Conservation (phyloP, 148 eudicot genomes). For the Dysphania ambrosioides region DNA sequence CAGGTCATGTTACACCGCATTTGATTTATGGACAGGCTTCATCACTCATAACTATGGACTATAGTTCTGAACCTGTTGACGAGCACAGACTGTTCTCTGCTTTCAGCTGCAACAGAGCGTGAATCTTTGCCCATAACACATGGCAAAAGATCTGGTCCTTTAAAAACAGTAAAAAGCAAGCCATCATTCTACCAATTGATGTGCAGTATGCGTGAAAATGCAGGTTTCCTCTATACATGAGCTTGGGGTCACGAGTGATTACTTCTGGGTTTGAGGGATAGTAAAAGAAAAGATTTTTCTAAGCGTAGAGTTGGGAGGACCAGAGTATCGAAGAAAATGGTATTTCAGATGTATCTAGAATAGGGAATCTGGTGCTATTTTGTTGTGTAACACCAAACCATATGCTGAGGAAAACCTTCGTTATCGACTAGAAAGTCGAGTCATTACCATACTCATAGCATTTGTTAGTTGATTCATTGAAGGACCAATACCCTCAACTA, state of each 20-base stretch:
- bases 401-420: conserved; percentile 30
- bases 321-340: conserved; percentile 28
- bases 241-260: conserved; percentile 47
- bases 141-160: conserved; percentile 86
- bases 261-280: conserved; percentile 39
- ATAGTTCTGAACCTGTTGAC: conserved; percentile 81
- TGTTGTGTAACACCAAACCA: too few relatives aligned
- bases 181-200: conserved; percentile 52
- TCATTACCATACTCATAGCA: conserved; percentile 27
- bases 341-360: conserved; percentile 27
- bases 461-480: conserved; percentile 29
- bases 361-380: conserved; percentile 31
- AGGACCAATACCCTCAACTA: conserved; percentile 20
- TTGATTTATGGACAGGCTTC: conserved; percentile 62
- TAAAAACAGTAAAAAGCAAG: conserved; percentile 69
- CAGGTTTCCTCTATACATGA: conserved; percentile 47
- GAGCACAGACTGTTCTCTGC: conserved; percentile 65
- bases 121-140: conserved; percentile 52
- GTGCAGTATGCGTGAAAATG: conserved; percentile 89
- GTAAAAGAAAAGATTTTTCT: conserved; percentile 20
- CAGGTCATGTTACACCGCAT: conserved; percentile 53
- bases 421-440: conserved; percentile 39
- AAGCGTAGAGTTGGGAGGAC: conserved; percentile 60
- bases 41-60: conserved; percentile 91
- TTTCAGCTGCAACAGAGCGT: conserved; percentile 48